Base-by-base conservation (phyloP, 371 early-diverging fungal species). In the Lichtheimia corymbifera region DNA sequence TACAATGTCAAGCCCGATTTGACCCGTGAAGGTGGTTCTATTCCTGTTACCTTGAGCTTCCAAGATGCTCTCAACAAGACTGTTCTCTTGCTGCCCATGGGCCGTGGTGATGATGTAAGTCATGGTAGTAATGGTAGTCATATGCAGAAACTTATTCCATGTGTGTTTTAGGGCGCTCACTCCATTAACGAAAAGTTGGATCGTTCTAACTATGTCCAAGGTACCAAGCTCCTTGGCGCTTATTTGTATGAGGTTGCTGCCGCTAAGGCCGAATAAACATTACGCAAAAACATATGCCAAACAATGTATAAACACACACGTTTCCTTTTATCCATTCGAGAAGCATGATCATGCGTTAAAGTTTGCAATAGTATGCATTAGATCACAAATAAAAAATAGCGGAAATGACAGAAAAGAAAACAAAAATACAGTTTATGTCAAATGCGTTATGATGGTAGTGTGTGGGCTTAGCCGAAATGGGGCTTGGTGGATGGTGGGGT, bases 11-110 rank as follows among this genome's bases (percentile, higher is more conserved):
- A 85, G 76, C 98, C 98, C 59, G 98, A 98, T 67, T 82, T 92
- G 70, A 98, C 97, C 22, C 91, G 98, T 70, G 98, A 98, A 84
- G 98, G 97, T 63, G 96, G 97, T 9, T 93, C 93, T 43, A 98
- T 98, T 67, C 98, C 98, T n/a, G 96, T 98, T 20, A 97, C 97
- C 12, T 83, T 98, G 61, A 94, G 95, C 20, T 97, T 98, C 88
- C 94, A 97, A 85, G 95, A 97, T 68, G 92, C 92, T 28, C 82
- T 98, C 25, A 76, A 91, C 58, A 91, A 91, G 84, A 94, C 90
- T 70, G 95, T 96, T 20, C 74, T 96, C 59, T 82, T 97, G 65
- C 80, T 96, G 67, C 97, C 96, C 40, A 94, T 96, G 95, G 97
- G 97, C 52, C 85, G 86, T 65, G 86, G 82, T 67, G 94, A 93